phyloP scores from a whole-genome alignment of 257 asterid species.

The Ocimum tenuiflorum region DNA sequence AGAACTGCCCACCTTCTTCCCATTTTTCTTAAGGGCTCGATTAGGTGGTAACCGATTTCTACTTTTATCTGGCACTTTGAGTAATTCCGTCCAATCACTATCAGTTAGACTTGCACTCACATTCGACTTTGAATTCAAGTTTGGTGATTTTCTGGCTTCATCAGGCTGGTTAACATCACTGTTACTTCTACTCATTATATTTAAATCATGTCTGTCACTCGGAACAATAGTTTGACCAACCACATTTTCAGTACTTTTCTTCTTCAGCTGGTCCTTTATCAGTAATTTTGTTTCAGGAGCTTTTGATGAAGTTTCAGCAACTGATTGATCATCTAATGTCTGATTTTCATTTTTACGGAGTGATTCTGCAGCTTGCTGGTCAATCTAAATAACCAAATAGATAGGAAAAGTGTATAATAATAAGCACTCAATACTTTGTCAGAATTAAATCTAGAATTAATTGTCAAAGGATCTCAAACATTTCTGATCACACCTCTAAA shows the following conservation, averaged over 20 bases:
- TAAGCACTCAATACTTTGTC: neutral
- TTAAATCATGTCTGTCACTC: conserved; percentile 27
- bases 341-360: conserved; percentile 65
- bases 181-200: conserved; percentile 29
- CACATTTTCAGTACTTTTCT: conserved; percentile 41
- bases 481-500: neutral
- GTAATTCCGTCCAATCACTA: conserved; percentile 89
- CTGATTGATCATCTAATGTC: conserved; percentile 45
- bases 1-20: conserved; percentile 36
- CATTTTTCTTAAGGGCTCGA: conserved; percentile 39
- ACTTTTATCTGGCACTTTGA: conserved; percentile 58
- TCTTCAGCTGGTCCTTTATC: conserved; percentile 72
- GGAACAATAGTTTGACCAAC: conserved; percentile 17
- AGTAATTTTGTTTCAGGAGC: conserved; percentile 49
- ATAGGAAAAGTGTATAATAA: neutral
- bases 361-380: conserved; percentile 96
- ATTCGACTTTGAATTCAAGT: conserved; percentile 34
- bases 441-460: neutral
- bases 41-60: conserved; percentile 36
- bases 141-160: conserved; percentile 31
- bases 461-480: neutral
- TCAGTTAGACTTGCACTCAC: conserved; percentile 46
- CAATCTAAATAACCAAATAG: conserved; percentile 55
- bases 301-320: conserved; percentile 31
- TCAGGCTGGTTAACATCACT: conserved; percentile 33